Evolutionary conservation across 345 rosid genomes (phyloP), one percentile per base, ranked within the genome.

Genomic region (Ceriops tagal): DNA sequence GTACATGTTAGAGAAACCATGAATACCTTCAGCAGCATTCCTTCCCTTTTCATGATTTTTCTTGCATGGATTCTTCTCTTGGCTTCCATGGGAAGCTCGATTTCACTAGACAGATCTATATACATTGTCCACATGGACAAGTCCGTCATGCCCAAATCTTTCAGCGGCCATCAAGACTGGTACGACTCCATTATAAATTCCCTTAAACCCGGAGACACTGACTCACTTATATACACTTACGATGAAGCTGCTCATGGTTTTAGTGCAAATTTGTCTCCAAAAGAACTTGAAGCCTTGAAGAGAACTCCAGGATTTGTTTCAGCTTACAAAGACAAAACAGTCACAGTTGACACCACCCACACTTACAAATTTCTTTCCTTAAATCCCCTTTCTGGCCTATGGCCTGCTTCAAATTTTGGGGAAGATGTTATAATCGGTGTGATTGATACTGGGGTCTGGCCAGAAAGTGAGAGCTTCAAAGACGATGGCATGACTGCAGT

Each of bases 371-470:
- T 79, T 53, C 70, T 79, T 35, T 67, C 70, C 61, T 76, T 79
- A 30, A 68, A 65, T 66, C n/a, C 64, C 1, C 19, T 8, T 22
- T 39, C 59, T 18, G 79, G 73, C 1, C 39, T 72, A 34, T 79
- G 82, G 82, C 79, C 73, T 0, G 73, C 73, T 28, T 75, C 84
- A 6, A 76, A 76, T 51, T 70, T 56, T 21, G 80, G 86, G 34
- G 53, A 73, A 35, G 80, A 72, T 58, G 70, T 59, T 7, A 60
- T 81, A 20, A 66, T 85, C 6, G 85, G 85, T 46, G 34, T 81
- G 34, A 24, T 83, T 8, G 87, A 85, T 63, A 59, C 73, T 64
- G 83, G 87, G 0, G 69, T 83, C 21, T 83, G 85, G 87, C 87
- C 85, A 0, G 81, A 73, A 28, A 67, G 72, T 22, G 66, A 72